Percentiles rank a stretch among this genome's conserved stretches.
Evolutionary conservation across 1,284 basidiomycete species (phyloP).

Genomic region (Marasmius oreades): DNA sequence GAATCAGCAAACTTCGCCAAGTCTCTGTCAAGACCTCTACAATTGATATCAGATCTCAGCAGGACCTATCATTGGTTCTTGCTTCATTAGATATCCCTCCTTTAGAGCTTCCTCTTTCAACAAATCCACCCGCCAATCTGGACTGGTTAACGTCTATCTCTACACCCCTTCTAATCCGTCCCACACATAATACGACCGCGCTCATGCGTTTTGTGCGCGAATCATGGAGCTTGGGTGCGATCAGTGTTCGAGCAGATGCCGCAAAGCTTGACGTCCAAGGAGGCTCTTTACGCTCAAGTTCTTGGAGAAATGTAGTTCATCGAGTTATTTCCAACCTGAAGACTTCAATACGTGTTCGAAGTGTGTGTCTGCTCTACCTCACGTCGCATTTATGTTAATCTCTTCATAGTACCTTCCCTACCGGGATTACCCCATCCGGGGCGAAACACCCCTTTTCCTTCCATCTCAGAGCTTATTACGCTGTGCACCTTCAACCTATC

Average conservation of each 20-base stretch:
- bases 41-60: conserved; percentile 43
- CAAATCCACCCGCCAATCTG: conserved; percentile 47
- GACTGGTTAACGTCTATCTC: conserved; percentile 61
- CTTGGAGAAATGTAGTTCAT: conserved; percentile 50
- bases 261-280: conserved; percentile 45
- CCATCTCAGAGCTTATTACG: conserved; percentile 54
- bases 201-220: conserved; percentile 51
- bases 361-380: conserved; percentile 35
- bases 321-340: conserved; percentile 41
- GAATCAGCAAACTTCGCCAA: conserved; percentile 48
- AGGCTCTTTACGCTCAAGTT: conserved; percentile 37
- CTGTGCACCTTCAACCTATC: conserved; percentile 54
- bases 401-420: conserved; percentile 51
- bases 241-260: conserved; percentile 42
- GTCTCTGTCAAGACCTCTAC: conserved; percentile 54
- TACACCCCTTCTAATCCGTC: conserved; percentile 47
- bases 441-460: conserved; percentile 44
- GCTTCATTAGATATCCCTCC: conserved; percentile 43
- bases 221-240: conserved; percentile 53
- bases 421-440: conserved; percentile 67
- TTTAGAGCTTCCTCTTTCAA: conserved; percentile 53
- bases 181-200: conserved; percentile 47
- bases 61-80: conserved; percentile 37
- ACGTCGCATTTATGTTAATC: conserved; percentile 4
- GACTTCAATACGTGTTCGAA: conserved; percentile 43